phyloP scores from a whole-genome alignment of 345 rosid genomes.

The Euphorbia tirucalli region DNA sequence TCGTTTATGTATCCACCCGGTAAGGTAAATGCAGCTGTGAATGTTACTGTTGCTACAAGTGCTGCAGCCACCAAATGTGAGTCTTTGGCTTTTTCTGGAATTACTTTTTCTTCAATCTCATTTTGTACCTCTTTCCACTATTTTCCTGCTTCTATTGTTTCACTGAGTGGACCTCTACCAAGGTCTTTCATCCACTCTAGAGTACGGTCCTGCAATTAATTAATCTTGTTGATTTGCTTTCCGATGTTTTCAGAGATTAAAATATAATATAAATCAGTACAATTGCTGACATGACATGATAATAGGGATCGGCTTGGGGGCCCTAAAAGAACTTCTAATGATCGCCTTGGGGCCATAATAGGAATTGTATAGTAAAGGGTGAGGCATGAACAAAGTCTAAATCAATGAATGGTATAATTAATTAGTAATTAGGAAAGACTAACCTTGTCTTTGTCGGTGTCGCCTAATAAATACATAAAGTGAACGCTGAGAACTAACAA shows the following conservation, averaged over 20 bases:
- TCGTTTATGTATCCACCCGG: constrained; percentile 27
- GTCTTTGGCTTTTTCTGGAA: background rate
- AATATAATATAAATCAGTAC: no score
- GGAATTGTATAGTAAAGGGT: no score
- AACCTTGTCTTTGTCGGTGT: background rate
- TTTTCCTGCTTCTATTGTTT: background rate
- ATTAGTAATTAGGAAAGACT: no score
- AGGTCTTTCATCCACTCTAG: background rate
- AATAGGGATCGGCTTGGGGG: no score
- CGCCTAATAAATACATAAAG: background rate
- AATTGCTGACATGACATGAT: no score
- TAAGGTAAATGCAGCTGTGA: constrained; percentile 20
- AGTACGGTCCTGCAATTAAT: background rate
- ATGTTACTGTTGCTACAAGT: constrained; percentile 24
- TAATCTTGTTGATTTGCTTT: background rate
- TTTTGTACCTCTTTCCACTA: background rate
- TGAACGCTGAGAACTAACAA: no score
- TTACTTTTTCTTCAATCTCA: background rate
- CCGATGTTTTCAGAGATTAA: background rate
- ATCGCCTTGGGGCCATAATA: no score
- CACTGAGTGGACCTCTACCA: background rate
- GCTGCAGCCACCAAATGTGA: constrained; percentile 1
- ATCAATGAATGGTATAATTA: no score
- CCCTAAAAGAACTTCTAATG: no score
- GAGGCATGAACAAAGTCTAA: no score